phyloP scores from a whole-genome alignment of 225 moss, liverwort and hornwort species.

The Pleurozium schreberi region DNA sequence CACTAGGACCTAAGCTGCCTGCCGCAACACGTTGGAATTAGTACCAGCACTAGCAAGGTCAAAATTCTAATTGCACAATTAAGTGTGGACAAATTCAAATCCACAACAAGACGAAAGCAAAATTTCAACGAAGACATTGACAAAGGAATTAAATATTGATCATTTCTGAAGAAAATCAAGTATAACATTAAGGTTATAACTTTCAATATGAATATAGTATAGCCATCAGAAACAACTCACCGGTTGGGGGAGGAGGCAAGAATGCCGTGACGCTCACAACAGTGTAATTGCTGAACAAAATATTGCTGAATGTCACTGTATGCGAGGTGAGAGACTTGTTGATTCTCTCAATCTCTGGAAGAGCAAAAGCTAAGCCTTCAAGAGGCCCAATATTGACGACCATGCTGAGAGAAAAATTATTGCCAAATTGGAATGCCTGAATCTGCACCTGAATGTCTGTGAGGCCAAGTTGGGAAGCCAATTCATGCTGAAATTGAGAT shows the following conservation, averaged over 20 bases:
- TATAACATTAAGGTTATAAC: neutral
- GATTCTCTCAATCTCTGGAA: conserved; percentile 29
- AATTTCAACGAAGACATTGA: neutral
- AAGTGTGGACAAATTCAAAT: neutral
- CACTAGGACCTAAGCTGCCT: conserved; percentile 19
- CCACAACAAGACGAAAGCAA: neutral
- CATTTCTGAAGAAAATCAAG: neutral
- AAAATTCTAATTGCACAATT: neutral
- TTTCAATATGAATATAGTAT: neutral
- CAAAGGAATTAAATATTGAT: neutral
- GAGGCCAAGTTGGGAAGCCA: conserved; percentile 65
- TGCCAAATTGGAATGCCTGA: conserved; percentile 70
- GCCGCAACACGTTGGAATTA: conserved; percentile 13
- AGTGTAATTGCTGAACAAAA: conserved; percentile 69
- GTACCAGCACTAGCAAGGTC: neutral
- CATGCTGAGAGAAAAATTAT: conserved; percentile 57
- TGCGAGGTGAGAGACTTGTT: conserved; percentile 41
- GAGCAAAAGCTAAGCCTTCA: conserved; percentile 41
- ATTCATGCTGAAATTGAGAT: conserved; percentile 65
- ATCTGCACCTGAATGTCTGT: conserved; percentile 61
- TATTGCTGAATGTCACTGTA: conserved; percentile 44
- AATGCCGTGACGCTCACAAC: conserved; percentile 57
- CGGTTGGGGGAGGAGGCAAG: conserved; percentile 44
- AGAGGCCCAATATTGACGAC: conserved; percentile 64
- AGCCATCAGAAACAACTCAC: conserved; percentile 29